These are phyloP conservation scores for Ustulina deusta DNA, from an alignment of 2,329 filamentous ascomycete species.

Conservation along the genomic window DNA sequence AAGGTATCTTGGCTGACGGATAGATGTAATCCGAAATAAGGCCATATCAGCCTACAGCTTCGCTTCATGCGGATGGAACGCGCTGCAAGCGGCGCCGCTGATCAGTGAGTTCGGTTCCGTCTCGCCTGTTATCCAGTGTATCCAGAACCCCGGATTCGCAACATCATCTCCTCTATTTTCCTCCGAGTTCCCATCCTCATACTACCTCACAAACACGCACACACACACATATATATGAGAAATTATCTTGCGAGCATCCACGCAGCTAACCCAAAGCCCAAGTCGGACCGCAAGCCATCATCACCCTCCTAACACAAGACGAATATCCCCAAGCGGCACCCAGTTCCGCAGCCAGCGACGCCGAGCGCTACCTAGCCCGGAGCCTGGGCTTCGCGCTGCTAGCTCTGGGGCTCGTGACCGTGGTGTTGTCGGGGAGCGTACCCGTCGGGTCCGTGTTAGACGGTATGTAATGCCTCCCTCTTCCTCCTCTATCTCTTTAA, in stretches of 20 bases:
- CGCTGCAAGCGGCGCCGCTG: constrained; percentile 60
- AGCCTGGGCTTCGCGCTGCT: constrained; percentile 76
- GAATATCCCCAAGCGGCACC: constrained; percentile 7
- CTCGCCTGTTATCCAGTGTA: no score
- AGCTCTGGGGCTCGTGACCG: constrained; percentile 70
- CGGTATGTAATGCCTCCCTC: constrained; percentile 46
- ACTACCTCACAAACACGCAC: not conserved
- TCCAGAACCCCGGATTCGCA: not conserved
- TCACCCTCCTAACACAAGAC: constrained; percentile 54
- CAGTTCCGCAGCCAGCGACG: constrained; percentile 53
- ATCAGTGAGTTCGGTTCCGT: constrained; percentile 44
- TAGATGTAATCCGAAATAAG: constrained; percentile 47
- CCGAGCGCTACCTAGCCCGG: constrained; percentile 81
- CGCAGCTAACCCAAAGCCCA: constrained; percentile 9
- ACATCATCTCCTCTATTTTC: not conserved
- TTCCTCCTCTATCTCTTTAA: not conserved
- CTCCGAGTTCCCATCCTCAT: not conserved
- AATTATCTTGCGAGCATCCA: not conserved
- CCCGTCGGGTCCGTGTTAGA: constrained; percentile 67
- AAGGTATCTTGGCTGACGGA: not conserved
- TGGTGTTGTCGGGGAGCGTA: constrained; percentile 77
- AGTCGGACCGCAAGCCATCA: constrained; percentile 49
- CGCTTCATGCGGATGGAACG: constrained; percentile 65
- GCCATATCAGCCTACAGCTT: constrained; percentile 64
- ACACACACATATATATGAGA: not conserved